These are phyloP conservation scores for Rhizopogon salebrosus DNA, from an alignment of 768 basidiomycete species.

Conservation along the genomic window DNA sequence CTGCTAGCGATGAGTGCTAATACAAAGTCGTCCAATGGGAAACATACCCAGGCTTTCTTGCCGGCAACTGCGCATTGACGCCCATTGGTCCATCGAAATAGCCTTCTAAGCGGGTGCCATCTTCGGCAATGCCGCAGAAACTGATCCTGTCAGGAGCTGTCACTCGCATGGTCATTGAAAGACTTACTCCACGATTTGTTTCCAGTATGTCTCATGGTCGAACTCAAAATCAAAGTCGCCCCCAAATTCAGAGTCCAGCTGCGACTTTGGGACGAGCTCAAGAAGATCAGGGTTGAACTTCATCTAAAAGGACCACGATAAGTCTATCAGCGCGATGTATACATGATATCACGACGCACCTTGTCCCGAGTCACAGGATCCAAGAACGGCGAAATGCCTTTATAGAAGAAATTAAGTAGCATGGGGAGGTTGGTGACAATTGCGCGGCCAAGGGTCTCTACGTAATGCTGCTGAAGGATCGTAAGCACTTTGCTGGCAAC, in stretches of 20 bases:
- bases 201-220: conserved; percentile 73
- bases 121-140: conserved; percentile 50
- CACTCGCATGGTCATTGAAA: background rate
- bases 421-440: conserved; percentile 78
- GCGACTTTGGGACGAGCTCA: conserved; percentile 67
- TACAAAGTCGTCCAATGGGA: background rate
- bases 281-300: conserved; percentile 81
- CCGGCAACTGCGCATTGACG: background rate
- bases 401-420: conserved; percentile 73
- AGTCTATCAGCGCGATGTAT: background rate
- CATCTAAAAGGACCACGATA: conserved; percentile 46
- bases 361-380: conserved; percentile 89
- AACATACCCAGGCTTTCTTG: background rate
- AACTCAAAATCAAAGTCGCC: conserved; percentile 73
- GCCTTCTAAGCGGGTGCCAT: conserved; percentile 42
- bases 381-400: conserved; percentile 79
- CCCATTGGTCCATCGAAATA: conserved; percentile 23
- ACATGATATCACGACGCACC: conserved; percentile 34
- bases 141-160: conserved; percentile 25
- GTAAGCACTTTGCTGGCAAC: conserved; percentile 71
- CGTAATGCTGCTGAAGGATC: conserved; percentile 86
- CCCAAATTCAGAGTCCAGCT: conserved; percentile 81
- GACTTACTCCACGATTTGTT: conserved; percentile 64
- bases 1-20: background rate
- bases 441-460: conserved; percentile 81